Evolutionary conservation across 1,284 basidiomycete species (phyloP).

Genomic region (Exobasidium cylindrosporum): DNA sequence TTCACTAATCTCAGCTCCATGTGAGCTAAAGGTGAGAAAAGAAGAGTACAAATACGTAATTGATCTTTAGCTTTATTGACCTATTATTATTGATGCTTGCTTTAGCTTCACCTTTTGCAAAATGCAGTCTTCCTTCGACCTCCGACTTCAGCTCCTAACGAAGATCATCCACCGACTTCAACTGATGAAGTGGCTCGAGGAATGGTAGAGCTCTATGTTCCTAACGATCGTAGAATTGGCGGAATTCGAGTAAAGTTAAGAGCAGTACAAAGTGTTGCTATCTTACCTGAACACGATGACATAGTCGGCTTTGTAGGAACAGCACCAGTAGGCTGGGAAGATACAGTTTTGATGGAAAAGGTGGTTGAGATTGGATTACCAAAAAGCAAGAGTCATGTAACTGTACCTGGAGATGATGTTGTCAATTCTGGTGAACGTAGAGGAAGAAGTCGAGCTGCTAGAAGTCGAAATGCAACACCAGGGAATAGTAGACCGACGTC

Average conservation of each 20-base stretch:
- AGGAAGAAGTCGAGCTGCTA: slow-evolving; percentile 8
- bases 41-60: not conserved
- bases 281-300: slow-evolving; percentile 23
- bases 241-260: slow-evolving; percentile 49
- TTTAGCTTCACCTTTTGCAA: slow-evolving; percentile 49
- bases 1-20: slow-evolving; percentile 14
- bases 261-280: slow-evolving; percentile 49
- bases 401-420: slow-evolving; percentile 32
- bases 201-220: slow-evolving; percentile 51
- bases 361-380: slow-evolving; percentile 49
- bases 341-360: slow-evolving; percentile 48
- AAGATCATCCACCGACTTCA: slow-evolving; percentile 42
- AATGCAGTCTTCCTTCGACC: slow-evolving; percentile 51
- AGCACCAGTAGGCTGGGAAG: slow-evolving; percentile 46
- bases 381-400: slow-evolving; percentile 4
- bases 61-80: too few species aligned
- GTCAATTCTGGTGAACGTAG: slow-evolving; percentile 30
- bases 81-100: not conserved
- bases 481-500: not conserved
- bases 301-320: slow-evolving; percentile 25
- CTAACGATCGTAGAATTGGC: slow-evolving; percentile 44
- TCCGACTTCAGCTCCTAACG: slow-evolving; percentile 36
- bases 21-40: slow-evolving; percentile 16
- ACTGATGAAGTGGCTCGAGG: slow-evolving; percentile 53
- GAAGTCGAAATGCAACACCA: slow-evolving; percentile 12